Evolutionary conservation across 768 basidiomycete genomes (phyloP).

Genomic region (Clavaria fumosa): DNA sequence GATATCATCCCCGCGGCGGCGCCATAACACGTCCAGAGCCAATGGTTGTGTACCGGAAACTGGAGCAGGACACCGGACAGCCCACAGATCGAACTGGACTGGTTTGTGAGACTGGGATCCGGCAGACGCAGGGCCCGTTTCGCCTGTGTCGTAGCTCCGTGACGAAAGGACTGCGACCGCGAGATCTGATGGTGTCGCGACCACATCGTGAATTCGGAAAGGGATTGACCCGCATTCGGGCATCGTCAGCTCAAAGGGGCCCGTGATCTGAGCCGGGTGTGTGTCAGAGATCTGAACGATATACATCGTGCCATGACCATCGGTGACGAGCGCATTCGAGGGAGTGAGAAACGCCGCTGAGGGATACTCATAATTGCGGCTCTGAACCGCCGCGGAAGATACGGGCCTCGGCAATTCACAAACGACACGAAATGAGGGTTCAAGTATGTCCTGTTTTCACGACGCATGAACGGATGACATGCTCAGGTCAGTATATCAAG

Average conservation of each 20-base stretch:
- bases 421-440: constrained; percentile 38
- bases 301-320: constrained; percentile 58
- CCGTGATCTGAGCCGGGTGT: constrained; percentile 31
- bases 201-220: constrained; percentile 29
- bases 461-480: constrained; percentile 7
- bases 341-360: constrained; percentile 44
- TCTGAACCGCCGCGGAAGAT: constrained; percentile 22
- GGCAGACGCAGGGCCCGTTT: constrained; percentile 9
- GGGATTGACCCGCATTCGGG: constrained; percentile 26
- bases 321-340: constrained; percentile 38
- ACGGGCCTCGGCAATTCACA: constrained; percentile 47
- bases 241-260: constrained; percentile 31
- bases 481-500: constrained; percentile 3
- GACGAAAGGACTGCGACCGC: constrained; percentile 45
- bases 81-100: constrained; percentile 52
- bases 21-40: constrained; percentile 48
- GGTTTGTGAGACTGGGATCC: constrained; percentile 11
- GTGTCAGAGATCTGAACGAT: constrained; percentile 30
- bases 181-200: constrained; percentile 22
- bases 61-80: constrained; percentile 33
- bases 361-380: constrained; percentile 55
- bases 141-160: constrained; percentile 26
- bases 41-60: constrained; percentile 19
- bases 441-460: constrained; percentile 29
- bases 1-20: constrained; percentile 51